Evolutionary conservation across 2,329 filamentous ascomycete species (phyloP).

Genomic region (Podosphaera leucotricha): DNA sequence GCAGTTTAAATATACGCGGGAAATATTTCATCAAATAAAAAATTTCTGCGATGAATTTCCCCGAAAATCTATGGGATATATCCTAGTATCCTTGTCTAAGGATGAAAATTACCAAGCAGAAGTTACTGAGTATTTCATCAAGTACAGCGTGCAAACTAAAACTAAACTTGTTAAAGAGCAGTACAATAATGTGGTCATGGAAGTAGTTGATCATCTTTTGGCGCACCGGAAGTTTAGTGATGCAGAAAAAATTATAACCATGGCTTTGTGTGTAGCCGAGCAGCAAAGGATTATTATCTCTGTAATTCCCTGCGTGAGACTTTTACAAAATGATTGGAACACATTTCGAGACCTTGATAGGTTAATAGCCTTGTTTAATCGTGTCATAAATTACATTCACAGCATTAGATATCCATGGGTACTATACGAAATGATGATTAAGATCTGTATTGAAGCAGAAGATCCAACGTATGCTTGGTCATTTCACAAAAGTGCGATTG

Average conservation of each 20-base stretch:
- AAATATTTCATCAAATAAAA: neutral
- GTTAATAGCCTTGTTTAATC: slow-evolving; percentile 10
- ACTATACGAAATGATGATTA: slow-evolving; percentile 13
- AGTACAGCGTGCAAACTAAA: neutral
- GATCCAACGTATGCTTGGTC: slow-evolving; percentile 7
- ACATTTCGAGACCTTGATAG: slow-evolving; percentile 7
- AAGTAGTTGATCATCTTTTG: neutral
- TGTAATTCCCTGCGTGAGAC: slow-evolving; percentile 8
- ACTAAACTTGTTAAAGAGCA: neutral
- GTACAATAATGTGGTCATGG: neutral
- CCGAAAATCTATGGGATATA: neutral
- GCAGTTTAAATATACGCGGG: neutral
- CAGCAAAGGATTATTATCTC: slow-evolving; percentile 4
- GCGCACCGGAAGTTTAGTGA: slow-evolving; percentile 3
- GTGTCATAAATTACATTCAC: slow-evolving; percentile 5
- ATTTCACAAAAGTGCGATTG: neutral
- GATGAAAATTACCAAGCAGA: neutral
- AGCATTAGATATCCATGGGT: slow-evolving; percentile 7
- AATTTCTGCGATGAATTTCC: neutral
- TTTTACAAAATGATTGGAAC: slow-evolving; percentile 13
- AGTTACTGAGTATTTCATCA: neutral
- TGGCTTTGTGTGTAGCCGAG: slow-evolving; percentile 7
- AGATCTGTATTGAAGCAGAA: slow-evolving; percentile 13
- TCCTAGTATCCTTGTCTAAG: neutral
- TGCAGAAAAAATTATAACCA: slow-evolving; percentile 9